Conservation (phyloP, 306 rosid genomes). For the Quercus berberidifolia region DNA sequence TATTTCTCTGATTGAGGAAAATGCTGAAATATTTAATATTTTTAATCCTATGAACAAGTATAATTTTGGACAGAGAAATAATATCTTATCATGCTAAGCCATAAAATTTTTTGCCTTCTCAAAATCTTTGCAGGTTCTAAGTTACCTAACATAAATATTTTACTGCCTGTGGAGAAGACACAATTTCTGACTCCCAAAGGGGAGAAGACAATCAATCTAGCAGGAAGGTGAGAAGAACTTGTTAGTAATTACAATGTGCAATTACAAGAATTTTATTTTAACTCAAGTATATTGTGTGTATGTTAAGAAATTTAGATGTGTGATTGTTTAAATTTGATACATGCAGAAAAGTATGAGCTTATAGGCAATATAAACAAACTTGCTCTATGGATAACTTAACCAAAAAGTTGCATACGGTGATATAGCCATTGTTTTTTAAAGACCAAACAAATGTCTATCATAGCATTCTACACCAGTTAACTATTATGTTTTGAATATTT, state of each 20-base stretch:
- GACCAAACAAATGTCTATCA: background rate
- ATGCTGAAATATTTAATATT: background rate
- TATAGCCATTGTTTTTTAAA: background rate
- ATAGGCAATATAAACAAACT: background rate
- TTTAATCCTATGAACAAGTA: background rate
- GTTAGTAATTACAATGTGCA: constrained; percentile 4
- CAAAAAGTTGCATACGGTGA: background rate
- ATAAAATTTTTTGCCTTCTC: background rate
- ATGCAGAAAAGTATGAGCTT: background rate
- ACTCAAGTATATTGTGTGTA: background rate
- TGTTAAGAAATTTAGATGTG: background rate
- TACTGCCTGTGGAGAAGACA: constrained; percentile 55
- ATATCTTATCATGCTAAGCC: background rate
- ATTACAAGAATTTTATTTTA: constrained; percentile 9
- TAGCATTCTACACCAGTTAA: background rate
- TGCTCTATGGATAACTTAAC: background rate
- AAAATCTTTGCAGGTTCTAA: constrained; percentile 53
- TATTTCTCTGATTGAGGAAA: background rate
- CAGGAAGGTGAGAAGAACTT: constrained; percentile 72
- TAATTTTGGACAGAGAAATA: background rate
- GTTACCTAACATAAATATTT: constrained; percentile 59
- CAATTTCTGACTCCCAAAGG: constrained; percentile 44
- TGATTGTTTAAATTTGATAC: background rate
- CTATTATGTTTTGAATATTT: background rate
- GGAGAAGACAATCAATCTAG: constrained; percentile 53